phyloP scores from a whole-genome alignment of 179 eudicot genomes.

The Vitellaria paradoxa region DNA sequence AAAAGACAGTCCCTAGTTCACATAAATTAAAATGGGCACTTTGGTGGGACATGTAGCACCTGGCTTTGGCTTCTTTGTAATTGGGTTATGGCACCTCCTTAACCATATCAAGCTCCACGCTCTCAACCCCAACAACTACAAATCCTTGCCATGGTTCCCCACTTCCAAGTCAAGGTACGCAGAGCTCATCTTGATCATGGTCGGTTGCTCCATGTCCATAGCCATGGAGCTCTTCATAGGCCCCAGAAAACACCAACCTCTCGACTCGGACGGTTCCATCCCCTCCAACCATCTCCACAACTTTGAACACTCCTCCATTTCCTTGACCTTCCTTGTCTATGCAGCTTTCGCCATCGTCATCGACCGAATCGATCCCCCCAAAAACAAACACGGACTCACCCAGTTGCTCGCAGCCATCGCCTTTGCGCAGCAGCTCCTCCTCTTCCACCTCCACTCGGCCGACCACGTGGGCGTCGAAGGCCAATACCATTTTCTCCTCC shows the following conservation, averaged over 20 bases:
- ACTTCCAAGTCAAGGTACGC: conserved; percentile 33
- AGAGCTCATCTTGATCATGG: conserved; percentile 64
- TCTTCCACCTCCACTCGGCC: conserved; percentile 79
- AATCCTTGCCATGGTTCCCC: conserved; percentile 63
- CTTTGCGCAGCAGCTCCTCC: conserved; percentile 57
- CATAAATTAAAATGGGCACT: conserved; percentile 48
- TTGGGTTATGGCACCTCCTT: conserved; percentile 75
- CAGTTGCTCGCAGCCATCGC: conserved; percentile 53
- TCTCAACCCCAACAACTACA: conserved; percentile 34
- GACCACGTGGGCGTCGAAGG: conserved; percentile 92
- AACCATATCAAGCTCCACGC: conserved; percentile 59
- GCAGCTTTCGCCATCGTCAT: conserved; percentile 50
- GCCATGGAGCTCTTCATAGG: conserved; percentile 83
- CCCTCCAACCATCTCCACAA: conserved; percentile 89
- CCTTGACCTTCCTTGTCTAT: conserved; percentile 53
- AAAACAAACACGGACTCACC: conserved; percentile 38
- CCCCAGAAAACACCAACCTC: conserved; percentile 63
- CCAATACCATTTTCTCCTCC: conserved; percentile 78
- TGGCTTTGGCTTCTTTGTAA: conserved; percentile 64
- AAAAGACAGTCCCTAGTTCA: neutral
- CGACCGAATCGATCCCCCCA: conserved; percentile 24
- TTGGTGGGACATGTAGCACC: conserved; percentile 72
- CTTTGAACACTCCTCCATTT: conserved; percentile 74
- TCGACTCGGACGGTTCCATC: conserved; percentile 69
- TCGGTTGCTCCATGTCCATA: conserved; percentile 40